phyloP scores from a whole-genome alignment of 2,329 filamentous ascomycete species.

The Hymenoscyphus repandus region DNA sequence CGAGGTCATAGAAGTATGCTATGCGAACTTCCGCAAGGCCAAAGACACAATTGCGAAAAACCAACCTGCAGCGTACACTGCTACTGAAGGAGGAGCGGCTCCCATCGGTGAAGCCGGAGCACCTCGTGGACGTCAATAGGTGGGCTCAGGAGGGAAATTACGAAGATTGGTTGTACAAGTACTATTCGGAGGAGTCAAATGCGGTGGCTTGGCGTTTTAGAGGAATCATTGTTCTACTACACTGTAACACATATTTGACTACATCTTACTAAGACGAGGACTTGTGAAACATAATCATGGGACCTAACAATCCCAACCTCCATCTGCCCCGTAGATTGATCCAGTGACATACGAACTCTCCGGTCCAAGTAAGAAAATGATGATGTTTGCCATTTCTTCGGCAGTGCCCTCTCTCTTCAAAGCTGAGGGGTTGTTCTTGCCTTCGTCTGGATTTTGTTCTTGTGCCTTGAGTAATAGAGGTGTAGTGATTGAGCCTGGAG shows the following conservation, averaged over 20 bases:
- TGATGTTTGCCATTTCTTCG: slow-evolving; percentile 38
- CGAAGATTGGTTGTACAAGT: too few species aligned
- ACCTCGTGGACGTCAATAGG: background rate
- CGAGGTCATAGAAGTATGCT: slow-evolving; percentile 9
- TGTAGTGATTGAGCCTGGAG: slow-evolving; percentile 42
- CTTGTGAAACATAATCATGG: background rate
- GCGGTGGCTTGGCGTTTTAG: too few species aligned
- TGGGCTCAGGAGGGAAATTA: too few species aligned
- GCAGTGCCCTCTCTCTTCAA: slow-evolving; percentile 40
- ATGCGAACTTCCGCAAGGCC: slow-evolving; percentile 7
- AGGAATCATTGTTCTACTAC: too few species aligned
- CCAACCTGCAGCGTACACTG: slow-evolving; percentile 6
- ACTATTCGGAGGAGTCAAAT: too few species aligned
- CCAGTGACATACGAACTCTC: slow-evolving; percentile 28
- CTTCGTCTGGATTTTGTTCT: slow-evolving; percentile 15
- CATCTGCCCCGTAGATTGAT: slow-evolving; percentile 25
- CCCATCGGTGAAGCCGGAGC: background rate
- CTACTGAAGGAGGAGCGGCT: slow-evolving; percentile 1
- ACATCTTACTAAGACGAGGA: background rate
- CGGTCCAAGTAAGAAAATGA: slow-evolving; percentile 41
- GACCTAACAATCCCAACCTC: slow-evolving; percentile 26
- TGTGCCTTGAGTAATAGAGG: slow-evolving; percentile 40
- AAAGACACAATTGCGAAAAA: slow-evolving; percentile 8
- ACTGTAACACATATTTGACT: too few species aligned
- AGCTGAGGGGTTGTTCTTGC: slow-evolving; percentile 34